phyloP scores from a whole-genome alignment of 495 filamentous ascomycete genomes.

The Penicillium bialowiezense region DNA sequence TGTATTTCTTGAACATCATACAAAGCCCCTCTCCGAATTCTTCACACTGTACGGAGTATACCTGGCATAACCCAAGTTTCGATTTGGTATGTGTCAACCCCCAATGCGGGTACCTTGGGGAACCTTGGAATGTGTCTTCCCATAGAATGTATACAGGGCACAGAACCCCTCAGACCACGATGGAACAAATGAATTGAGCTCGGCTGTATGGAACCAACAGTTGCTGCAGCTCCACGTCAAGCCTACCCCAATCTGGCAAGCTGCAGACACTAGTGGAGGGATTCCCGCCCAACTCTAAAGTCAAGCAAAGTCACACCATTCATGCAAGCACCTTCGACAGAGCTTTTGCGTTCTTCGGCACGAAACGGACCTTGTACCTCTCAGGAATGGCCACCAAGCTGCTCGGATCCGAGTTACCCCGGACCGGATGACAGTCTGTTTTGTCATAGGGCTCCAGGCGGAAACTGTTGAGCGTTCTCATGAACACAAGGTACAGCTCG shows the following conservation, averaged over 20 bases:
- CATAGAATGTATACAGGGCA: too few relatives aligned
- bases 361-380: slow-evolving; percentile 53
- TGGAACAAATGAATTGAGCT: too few relatives aligned
- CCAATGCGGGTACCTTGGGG: not conserved
- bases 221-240: not conserved
- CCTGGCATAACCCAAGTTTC: not conserved
- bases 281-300: not conserved
- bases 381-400: slow-evolving; percentile 57
- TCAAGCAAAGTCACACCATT: slow-evolving; percentile 4
- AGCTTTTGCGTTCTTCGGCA: slow-evolving; percentile 46
- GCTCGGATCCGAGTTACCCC: slow-evolving; percentile 54
- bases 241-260: not conserved
- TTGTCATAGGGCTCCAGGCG: slow-evolving; percentile 48
- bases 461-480: slow-evolving; percentile 59
- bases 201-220: not conserved
- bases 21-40: not conserved
- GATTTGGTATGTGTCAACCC: not conserved
- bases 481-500: slow-evolving; percentile 64
- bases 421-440: slow-evolving; percentile 53
- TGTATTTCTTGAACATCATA: not conserved
- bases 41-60: not conserved
- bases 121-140: slow-evolving; percentile 4
- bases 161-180: too few relatives aligned
- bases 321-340: slow-evolving; percentile 34
- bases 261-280: not conserved